Evolutionary conservation across 2,329 filamentous ascomycete genomes (phyloP).

Genomic region (Colletotrichum navitas): DNA sequence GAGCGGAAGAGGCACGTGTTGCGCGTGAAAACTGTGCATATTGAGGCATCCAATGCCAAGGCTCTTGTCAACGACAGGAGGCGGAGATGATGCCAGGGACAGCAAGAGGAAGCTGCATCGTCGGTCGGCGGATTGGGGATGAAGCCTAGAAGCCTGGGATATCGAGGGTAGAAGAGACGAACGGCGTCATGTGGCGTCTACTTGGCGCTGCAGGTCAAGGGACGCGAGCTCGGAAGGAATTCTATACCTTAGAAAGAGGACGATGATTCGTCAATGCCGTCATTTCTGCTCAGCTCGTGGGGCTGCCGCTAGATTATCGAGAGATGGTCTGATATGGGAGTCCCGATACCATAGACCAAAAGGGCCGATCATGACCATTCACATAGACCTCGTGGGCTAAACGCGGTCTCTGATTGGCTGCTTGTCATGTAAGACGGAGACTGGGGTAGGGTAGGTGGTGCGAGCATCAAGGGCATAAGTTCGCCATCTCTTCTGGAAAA

Average conservation of each 20-base stretch:
- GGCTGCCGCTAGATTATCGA: constrained; percentile 12
- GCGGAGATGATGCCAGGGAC: constrained; percentile 38
- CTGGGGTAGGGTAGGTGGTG: constrained; percentile 27
- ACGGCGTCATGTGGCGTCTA: constrained; percentile 38
- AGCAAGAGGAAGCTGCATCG: constrained; percentile 26
- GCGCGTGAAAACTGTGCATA: constrained; percentile 21
- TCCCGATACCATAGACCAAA: constrained; percentile 16
- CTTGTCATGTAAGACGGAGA: constrained; percentile 13
- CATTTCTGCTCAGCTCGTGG: constrained; percentile 18
- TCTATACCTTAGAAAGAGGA: background rate
- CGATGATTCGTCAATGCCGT: constrained; percentile 28
- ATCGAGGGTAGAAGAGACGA: constrained; percentile 24
- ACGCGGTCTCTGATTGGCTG: constrained; percentile 28
- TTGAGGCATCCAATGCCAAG: constrained; percentile 33
- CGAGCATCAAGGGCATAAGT: constrained; percentile 1
- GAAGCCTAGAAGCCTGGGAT: constrained; percentile 37
- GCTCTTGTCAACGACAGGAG: constrained; percentile 25
- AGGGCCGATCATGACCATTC: constrained; percentile 13
- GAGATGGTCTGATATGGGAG: constrained; percentile 8
- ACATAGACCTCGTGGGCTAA: constrained; percentile 35
- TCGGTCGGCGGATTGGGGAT: constrained; percentile 33
- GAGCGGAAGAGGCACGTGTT: constrained; percentile 36
- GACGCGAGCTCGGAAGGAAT: constrained; percentile 28
- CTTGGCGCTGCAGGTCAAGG: constrained; percentile 40
- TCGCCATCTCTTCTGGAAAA: constrained; percentile 16